Evolutionary conservation across 1,284 basidiomycete genomes (phyloP).

Genomic region (Caloboletus firmus): DNA sequence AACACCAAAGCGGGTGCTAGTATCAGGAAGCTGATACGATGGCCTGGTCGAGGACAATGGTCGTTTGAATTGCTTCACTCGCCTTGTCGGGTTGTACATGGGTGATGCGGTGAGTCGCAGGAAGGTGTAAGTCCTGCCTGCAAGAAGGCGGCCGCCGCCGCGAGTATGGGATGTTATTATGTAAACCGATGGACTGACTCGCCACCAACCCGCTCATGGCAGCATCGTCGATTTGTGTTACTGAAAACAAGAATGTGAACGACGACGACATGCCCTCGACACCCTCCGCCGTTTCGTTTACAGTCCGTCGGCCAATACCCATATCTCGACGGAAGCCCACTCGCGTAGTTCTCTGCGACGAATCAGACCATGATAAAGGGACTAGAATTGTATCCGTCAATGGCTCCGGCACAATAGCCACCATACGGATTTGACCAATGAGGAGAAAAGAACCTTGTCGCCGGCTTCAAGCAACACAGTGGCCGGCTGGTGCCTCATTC

Average conservation of each 20-base stretch:
- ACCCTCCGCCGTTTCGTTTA: slow-evolving; percentile 65
- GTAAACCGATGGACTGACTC: too few species aligned
- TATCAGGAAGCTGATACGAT: background rate
- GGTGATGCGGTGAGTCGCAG: background rate
- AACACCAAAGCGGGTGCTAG: background rate
- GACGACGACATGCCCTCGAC: slow-evolving; percentile 17
- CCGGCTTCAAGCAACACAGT: slow-evolving; percentile 62
- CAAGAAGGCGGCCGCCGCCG: too few species aligned
- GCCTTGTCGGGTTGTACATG: slow-evolving; percentile 22
- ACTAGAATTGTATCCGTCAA: slow-evolving; percentile 28
- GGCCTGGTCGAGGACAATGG: background rate
- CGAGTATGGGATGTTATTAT: too few species aligned
- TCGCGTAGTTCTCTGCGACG: slow-evolving; percentile 46
- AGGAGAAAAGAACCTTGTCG: too few species aligned
- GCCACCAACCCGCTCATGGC: too few species aligned
- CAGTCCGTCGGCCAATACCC: slow-evolving; percentile 67
- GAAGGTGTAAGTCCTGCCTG: background rate
- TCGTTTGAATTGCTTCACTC: slow-evolving; percentile 14
- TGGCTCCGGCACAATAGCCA: slow-evolving; percentile 19
- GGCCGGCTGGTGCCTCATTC: slow-evolving; percentile 72
- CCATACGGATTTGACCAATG: slow-evolving; percentile 58
- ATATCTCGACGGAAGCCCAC: slow-evolving; percentile 61
- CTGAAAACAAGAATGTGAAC: background rate
- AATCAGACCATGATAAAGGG: slow-evolving; percentile 30
- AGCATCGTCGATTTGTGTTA: too few species aligned